Percentiles rank a stretch among this genome's conserved stretches.
phyloP scores from a whole-genome alignment of 75 land plant species.

The Cupressus sempervirens region DNA sequence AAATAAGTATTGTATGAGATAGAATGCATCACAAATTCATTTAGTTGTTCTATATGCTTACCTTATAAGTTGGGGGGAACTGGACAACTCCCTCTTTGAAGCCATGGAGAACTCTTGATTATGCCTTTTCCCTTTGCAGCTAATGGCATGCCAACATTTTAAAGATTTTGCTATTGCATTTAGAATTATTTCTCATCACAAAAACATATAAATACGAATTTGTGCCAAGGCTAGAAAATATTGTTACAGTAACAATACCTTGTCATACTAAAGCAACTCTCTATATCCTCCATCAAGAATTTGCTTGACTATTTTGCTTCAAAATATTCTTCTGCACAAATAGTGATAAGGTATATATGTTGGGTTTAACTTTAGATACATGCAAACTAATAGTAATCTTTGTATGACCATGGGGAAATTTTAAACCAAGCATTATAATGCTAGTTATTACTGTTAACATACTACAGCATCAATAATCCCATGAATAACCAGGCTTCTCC shows the following conservation, averaged over 20 bases:
- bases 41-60: slow-evolving; percentile 1
- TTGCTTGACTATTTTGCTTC: slow-evolving; percentile 30
- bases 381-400: neutral
- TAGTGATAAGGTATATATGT: neutral
- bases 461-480: slow-evolving; percentile 30
- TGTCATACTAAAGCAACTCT: slow-evolving; percentile 35
- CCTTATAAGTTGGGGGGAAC: slow-evolving; percentile 53
- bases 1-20: neutral
- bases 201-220: neutral
- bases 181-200: neutral
- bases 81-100: slow-evolving; percentile 46
- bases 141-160: slow-evolving; percentile 12
- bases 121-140: slow-evolving; percentile 35
- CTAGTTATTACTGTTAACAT: slow-evolving; percentile 5
- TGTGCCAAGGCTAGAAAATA: neutral
- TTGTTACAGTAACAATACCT: slow-evolving; percentile 14
- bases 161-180: neutral
- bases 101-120: slow-evolving; percentile 22
- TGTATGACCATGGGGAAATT: neutral
- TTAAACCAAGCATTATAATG: neutral
- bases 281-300: slow-evolving; percentile 31
- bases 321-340: slow-evolving; percentile 16
- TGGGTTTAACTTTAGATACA: neutral
- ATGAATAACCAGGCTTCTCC: neutral
- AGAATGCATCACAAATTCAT: neutral